phyloP scores from a whole-genome alignment of 192 early-diverging fungal genomes.

The Geranomyces variabilis region DNA sequence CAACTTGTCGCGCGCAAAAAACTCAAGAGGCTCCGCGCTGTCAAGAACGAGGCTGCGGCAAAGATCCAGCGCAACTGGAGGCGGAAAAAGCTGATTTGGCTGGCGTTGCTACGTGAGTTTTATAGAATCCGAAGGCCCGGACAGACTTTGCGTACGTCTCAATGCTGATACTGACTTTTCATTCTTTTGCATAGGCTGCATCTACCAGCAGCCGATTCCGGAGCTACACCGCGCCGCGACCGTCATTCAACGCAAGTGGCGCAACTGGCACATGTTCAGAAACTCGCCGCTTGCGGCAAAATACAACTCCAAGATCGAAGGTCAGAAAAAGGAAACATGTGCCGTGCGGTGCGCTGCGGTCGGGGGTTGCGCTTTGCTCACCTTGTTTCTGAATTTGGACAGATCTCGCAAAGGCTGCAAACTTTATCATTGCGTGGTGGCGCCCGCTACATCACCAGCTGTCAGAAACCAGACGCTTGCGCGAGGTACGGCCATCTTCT shows the following conservation, averaged over 20 bases:
- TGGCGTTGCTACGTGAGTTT: slow-evolving; percentile 51
- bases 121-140: slow-evolving; percentile 1
- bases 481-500: slow-evolving; percentile 36
- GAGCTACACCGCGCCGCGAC: slow-evolving; percentile 54
- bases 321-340: slow-evolving; percentile 20
- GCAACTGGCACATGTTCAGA: slow-evolving; percentile 58
- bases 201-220: slow-evolving; percentile 58
- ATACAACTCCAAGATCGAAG: slow-evolving; percentile 56
- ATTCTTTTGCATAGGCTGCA: slow-evolving; percentile 37
- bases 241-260: slow-evolving; percentile 56
- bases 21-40: slow-evolving; percentile 43
- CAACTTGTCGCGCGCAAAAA: slow-evolving; percentile 58
- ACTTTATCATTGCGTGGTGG: slow-evolving; percentile 59
- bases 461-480: slow-evolving; percentile 40
- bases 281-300: slow-evolving; percentile 59
- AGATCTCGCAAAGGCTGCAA: slow-evolving; percentile 38
- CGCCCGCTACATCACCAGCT: slow-evolving; percentile 50
- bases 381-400: slow-evolving; percentile 26
- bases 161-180: too few species aligned
- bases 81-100: slow-evolving; percentile 52
- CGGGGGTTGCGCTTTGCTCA: neutral
- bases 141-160: neutral
- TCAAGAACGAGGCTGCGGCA: slow-evolving; percentile 55
- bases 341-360: neutral
- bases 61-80: slow-evolving; percentile 62